These are phyloP conservation scores for Gnomoniopsis sp. DNA, from an alignment of 2,329 filamentous ascomycete genomes.

Conservation along the genomic window DNA sequence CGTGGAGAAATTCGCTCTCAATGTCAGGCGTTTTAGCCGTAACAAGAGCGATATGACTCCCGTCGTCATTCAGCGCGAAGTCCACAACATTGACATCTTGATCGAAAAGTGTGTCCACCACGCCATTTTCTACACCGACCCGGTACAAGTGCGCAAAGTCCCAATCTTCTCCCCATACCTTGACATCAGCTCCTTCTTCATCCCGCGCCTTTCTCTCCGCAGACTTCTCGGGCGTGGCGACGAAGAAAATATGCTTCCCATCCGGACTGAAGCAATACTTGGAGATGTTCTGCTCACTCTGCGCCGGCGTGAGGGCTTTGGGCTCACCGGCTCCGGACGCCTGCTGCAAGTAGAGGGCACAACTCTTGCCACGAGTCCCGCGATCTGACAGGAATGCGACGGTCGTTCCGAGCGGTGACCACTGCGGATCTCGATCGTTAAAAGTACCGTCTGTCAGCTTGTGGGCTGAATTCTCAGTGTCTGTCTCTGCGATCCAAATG, in stretches of 20 bases:
- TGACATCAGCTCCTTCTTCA: constrained; percentile 29
- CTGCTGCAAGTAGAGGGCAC: neutral
- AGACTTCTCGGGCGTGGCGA: constrained; percentile 30
- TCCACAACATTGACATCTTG: constrained; percentile 8
- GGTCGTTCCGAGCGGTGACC: constrained; percentile 1
- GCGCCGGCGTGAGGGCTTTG: constrained; percentile 1
- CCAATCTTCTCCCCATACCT: constrained; percentile 35
- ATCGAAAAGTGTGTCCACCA: constrained; percentile 20
- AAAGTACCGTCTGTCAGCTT: neutral
- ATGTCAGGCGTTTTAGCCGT: constrained; percentile 24
- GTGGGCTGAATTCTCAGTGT: neutral
- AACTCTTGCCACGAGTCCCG: neutral
- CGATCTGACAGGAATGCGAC: constrained; percentile 1
- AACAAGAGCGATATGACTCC: constrained; percentile 23
- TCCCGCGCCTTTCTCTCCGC: constrained; percentile 29
- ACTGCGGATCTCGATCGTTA: constrained; percentile 2
- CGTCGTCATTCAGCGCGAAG: constrained; percentile 27
- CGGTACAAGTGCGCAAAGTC: constrained; percentile 28
- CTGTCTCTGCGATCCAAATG: constrained; percentile 2
- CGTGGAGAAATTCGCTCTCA: constrained; percentile 22
- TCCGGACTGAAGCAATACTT: constrained; percentile 22
- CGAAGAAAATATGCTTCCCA: constrained; percentile 31
- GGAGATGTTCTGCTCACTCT: neutral
- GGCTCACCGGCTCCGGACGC: constrained; percentile 1
- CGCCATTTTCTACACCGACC: constrained; percentile 27